Evolutionary conservation across 208 protist genomes (phyloP).

Genomic region (Borovskyia barvae): DNA sequence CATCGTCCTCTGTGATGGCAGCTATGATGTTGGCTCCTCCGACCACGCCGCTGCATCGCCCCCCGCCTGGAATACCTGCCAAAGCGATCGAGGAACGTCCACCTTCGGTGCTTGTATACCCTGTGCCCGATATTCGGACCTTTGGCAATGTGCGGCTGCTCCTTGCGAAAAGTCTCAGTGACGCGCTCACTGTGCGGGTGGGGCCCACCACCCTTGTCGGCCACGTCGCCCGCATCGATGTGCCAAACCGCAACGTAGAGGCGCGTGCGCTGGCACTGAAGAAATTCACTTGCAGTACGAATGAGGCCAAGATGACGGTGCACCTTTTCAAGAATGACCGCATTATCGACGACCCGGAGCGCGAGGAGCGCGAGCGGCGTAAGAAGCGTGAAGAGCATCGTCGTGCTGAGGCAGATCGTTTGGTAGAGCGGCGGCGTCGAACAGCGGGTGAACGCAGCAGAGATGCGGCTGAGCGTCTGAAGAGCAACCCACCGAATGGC

Average conservation of each 20-base stretch:
- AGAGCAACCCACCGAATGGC: too few relatives aligned
- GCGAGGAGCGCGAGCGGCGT: slow-evolving; percentile 13
- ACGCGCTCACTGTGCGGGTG: slow-evolving; percentile 77
- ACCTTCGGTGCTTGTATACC: slow-evolving; percentile 83
- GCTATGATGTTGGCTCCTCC: neutral
- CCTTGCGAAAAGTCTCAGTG: slow-evolving; percentile 77
- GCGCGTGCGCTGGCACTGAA: slow-evolving; percentile 74
- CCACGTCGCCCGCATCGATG: slow-evolving; percentile 71
- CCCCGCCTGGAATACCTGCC: slow-evolving; percentile 75
- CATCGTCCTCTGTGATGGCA: too few relatives aligned
- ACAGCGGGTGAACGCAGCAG: neutral
- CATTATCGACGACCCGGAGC: slow-evolving; percentile 72
- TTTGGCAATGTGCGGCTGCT: slow-evolving; percentile 66
- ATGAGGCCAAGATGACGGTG: slow-evolving; percentile 55
- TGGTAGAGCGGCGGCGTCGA: slow-evolving; percentile 4
- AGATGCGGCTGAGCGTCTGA: neutral
- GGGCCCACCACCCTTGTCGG: slow-evolving; percentile 85
- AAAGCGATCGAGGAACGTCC: slow-evolving; percentile 61
- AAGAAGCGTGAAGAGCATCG: neutral
- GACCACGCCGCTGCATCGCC: slow-evolving; percentile 43
- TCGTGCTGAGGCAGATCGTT: neutral
- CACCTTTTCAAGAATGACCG: slow-evolving; percentile 89
- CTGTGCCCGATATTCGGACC: slow-evolving; percentile 55
- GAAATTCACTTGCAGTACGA: slow-evolving; percentile 73
- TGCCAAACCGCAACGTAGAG: slow-evolving; percentile 84